Conservation (phyloP, 768 basidiomycete genomes). For the Leccinum subgranulosum region DNA sequence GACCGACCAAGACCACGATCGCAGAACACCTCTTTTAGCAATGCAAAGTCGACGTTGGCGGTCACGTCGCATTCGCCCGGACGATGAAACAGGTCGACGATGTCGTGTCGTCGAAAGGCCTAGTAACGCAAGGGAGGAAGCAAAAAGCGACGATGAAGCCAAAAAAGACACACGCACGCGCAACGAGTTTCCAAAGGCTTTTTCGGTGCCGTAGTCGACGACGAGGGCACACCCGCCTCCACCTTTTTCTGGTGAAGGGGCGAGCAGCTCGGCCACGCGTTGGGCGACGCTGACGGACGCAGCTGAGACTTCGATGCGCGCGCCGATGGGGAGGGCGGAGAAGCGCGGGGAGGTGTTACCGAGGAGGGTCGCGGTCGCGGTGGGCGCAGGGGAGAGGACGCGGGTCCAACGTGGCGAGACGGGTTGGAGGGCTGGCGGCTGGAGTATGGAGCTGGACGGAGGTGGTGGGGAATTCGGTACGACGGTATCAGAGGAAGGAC, state of each 20-base stretch:
- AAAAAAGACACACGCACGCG: slow-evolving; percentile 52
- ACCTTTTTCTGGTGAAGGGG: background rate
- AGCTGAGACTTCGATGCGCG: slow-evolving; percentile 79
- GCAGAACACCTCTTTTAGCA: slow-evolving; percentile 72
- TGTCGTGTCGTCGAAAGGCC: slow-evolving; percentile 88
- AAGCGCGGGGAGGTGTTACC: slow-evolving; percentile 70
- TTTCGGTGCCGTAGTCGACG: slow-evolving; percentile 84
- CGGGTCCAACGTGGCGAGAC: slow-evolving; percentile 48
- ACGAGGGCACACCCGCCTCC: slow-evolving; percentile 66
- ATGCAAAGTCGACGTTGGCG: slow-evolving; percentile 94
- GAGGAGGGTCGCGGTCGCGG: slow-evolving; percentile 51
- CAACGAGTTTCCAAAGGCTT: slow-evolving; percentile 69
- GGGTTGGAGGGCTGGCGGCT: background rate
- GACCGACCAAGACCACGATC: slow-evolving; percentile 51
- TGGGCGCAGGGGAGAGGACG: slow-evolving; percentile 62
- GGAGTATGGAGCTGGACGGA: background rate
- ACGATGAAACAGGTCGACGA: slow-evolving; percentile 77
- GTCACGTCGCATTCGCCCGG: slow-evolving; percentile 93
- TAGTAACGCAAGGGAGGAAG: slow-evolving; percentile 28
- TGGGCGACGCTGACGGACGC: slow-evolving; percentile 66
- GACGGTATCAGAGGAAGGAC: slow-evolving; percentile 16
- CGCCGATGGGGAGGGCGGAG: slow-evolving; percentile 59
- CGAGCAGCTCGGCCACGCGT: slow-evolving; percentile 62
- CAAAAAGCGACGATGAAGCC: background rate
- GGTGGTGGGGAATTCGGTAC: background rate